phyloP scores from a whole-genome alignment of 1,284 basidiomycete species.

The Apiotrichum siamense region DNA sequence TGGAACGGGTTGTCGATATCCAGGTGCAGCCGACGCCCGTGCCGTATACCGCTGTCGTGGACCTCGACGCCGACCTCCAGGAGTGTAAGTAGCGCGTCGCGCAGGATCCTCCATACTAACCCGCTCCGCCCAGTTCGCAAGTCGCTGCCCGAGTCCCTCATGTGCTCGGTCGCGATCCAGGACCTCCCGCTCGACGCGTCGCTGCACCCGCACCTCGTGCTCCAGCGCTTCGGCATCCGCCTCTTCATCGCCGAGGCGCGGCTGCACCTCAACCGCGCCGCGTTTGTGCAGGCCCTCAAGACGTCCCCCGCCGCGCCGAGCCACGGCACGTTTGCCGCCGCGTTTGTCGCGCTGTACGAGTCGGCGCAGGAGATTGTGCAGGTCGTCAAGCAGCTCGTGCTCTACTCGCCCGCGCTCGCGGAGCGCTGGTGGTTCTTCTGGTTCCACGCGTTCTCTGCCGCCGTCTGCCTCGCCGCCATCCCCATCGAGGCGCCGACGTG shows the following conservation, averaged over 20 bases:
- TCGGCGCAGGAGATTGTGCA: constrained; percentile 42
- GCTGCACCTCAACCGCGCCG: constrained; percentile 39
- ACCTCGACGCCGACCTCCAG: constrained; percentile 37
- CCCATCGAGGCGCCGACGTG: constrained; percentile 40
- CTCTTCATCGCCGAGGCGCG: constrained; percentile 38
- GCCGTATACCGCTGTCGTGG: constrained; percentile 27
- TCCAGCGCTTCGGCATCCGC: constrained; percentile 41
- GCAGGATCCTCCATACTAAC: neutral
- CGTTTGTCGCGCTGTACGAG: constrained; percentile 40
- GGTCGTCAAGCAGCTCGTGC: constrained; percentile 38
- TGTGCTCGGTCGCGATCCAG: constrained; percentile 30
- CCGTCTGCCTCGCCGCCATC: constrained; percentile 43
- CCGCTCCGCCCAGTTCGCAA: constrained; percentile 33
- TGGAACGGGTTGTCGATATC: constrained; percentile 4
- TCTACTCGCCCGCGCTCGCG: constrained; percentile 40
- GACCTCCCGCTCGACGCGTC: constrained; percentile 32
- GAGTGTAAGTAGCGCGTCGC: constrained; percentile 23
- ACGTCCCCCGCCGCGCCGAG: constrained; percentile 31
- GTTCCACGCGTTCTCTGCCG: constrained; percentile 43
- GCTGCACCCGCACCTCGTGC: constrained; percentile 36
- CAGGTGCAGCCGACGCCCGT: constrained; percentile 19
- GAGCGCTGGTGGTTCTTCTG: constrained; percentile 42
- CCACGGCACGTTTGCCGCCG: constrained; percentile 23
- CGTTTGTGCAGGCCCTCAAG: constrained; percentile 36
- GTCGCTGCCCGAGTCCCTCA: constrained; percentile 30